phyloP scores from a whole-genome alignment of 805 yeast species.

The Starmerella ratchasimensis region DNA sequence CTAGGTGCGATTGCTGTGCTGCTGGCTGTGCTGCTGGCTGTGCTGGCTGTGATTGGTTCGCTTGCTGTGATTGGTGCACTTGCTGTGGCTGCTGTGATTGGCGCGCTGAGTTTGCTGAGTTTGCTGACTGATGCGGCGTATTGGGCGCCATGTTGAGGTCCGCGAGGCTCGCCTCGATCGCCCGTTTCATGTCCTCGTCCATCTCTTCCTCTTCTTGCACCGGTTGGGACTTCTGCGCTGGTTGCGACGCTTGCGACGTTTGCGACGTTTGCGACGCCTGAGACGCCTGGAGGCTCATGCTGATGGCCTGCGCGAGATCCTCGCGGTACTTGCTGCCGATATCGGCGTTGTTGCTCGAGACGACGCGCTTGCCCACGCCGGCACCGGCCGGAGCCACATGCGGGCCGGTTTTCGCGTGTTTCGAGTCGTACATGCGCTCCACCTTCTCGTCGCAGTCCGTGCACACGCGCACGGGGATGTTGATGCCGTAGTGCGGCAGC shows the following conservation, averaged over 20 bases:
- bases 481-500: constrained; percentile 72
- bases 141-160: constrained; percentile 34
- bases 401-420: constrained; percentile 18
- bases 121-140: not conserved
- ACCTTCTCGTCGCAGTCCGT: constrained; percentile 70
- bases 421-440: constrained; percentile 25
- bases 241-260: constrained; percentile 15
- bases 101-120: not conserved
- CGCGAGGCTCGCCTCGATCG: constrained; percentile 78
- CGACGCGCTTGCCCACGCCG: constrained; percentile 5
- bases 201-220: constrained; percentile 40
- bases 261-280: constrained; percentile 7
- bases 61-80: too few relatives aligned
- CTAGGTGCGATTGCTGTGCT: not conserved
- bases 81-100: too few relatives aligned
- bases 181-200: constrained; percentile 83
- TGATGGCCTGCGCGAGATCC: constrained; percentile 64
- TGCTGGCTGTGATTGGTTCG: too few relatives aligned
- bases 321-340: constrained; percentile 32
- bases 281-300: constrained; percentile 54
- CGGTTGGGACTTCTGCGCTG: not conserved
- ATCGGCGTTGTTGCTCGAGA: constrained; percentile 13
- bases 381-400: constrained; percentile 13
- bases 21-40: not conserved
- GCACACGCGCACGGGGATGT: constrained; percentile 84